These are phyloP conservation scores for Lachancea sp. DNA, from an alignment of 805 yeast genomes.

Conservation along the genomic window DNA sequence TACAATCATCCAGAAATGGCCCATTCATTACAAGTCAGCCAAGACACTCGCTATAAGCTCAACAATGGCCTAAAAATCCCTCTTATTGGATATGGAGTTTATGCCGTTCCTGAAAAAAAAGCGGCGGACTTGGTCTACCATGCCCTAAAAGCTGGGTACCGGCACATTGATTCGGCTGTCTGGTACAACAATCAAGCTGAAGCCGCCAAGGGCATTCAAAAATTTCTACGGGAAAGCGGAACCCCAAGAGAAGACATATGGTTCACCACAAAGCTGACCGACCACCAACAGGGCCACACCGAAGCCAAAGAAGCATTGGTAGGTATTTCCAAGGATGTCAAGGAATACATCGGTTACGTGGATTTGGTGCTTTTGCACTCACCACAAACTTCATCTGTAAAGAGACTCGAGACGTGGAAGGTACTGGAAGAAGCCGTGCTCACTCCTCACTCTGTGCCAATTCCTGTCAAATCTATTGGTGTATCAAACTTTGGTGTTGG, in stretches of 20 bases:
- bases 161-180: slow-evolving; percentile 71
- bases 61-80: slow-evolving; percentile 54
- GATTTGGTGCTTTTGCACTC: slow-evolving; percentile 65
- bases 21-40: no score
- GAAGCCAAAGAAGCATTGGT: slow-evolving; percentile 53
- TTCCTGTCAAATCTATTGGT: slow-evolving; percentile 60
- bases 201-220: slow-evolving; percentile 52
- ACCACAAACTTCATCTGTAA: slow-evolving; percentile 43
- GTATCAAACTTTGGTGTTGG: slow-evolving; percentile 65
- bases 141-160: slow-evolving; percentile 61
- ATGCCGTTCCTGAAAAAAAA: slow-evolving; percentile 35
- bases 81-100: slow-evolving; percentile 51
- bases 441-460: slow-evolving; percentile 24
- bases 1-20: no score
- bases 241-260: slow-evolving; percentile 45
- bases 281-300: slow-evolving; percentile 51
- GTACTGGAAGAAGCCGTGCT: slow-evolving; percentile 70
- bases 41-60: slow-evolving; percentile 44
- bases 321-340: slow-evolving; percentile 47
- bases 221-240: slow-evolving; percentile 43
- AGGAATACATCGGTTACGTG: slow-evolving; percentile 48
- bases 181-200: slow-evolving; percentile 57
- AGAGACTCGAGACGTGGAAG: slow-evolving; percentile 56
- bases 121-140: slow-evolving; percentile 42
- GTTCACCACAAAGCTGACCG: slow-evolving; percentile 73